Conservation (phyloP, 2,329 filamentous ascomycete species). For the Cordyceps fumosorosea region DNA sequence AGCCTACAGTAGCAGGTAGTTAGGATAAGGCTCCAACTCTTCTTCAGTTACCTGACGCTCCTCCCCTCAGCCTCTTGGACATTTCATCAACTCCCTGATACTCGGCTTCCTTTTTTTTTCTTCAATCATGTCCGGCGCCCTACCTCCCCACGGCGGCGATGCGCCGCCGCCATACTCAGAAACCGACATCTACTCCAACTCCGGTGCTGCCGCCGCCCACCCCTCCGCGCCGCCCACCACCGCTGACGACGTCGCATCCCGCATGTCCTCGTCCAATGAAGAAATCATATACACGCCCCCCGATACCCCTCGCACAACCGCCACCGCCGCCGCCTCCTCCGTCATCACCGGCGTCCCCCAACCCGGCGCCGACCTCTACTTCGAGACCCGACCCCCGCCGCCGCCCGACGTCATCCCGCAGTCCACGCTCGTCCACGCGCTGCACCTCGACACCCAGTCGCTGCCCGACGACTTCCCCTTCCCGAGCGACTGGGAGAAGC, state of each 20-base stretch:
- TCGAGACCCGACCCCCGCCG: conserved; percentile 36
- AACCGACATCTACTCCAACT: conserved; percentile 47
- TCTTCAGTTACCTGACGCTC: background rate
- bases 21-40: background rate
- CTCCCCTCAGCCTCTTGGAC: background rate
- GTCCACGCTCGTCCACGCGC: conserved; percentile 26
- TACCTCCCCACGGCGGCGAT: conserved; percentile 23
- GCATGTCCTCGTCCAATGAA: conserved; percentile 33
- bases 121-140: background rate
- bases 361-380: conserved; percentile 32
- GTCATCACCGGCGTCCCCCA: conserved; percentile 11
- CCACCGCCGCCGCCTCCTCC: background rate
- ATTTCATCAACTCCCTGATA: background rate
- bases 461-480: conserved; percentile 39
- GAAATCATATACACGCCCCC: conserved; percentile 47
- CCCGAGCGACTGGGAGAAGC: conserved; percentile 28
- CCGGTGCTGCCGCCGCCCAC: conserved; percentile 24
- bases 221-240: conserved; percentile 18
- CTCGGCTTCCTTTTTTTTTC: background rate
- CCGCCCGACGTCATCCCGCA: conserved; percentile 21
- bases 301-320: conserved; percentile 37
- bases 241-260: conserved; percentile 31
- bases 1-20: no score
- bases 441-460: conserved; percentile 30
- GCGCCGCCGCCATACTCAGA: conserved; percentile 50